A percentile compares a stretch with the other conserved stretches of the same genome.
Evolutionary conservation across 2,329 filamentous ascomycete species (phyloP).

Genomic region (Pseudopyricularia cyperi): DNA sequence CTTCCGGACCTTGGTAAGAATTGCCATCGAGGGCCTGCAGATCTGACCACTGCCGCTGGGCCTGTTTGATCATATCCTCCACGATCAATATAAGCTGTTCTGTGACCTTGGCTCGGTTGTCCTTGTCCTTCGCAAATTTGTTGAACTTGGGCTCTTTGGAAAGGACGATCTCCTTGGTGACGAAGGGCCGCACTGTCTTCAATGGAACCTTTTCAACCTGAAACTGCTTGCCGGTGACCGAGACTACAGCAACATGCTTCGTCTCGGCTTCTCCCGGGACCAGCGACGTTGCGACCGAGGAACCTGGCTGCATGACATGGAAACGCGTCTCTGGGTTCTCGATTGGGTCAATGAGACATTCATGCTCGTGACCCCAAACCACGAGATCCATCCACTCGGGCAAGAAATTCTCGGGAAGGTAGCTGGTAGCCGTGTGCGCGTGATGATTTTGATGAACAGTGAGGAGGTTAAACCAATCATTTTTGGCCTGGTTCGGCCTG

Average conservation of each 20-base stretch:
- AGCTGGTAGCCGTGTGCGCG: conserved; percentile 83
- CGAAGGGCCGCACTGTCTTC: conserved; percentile 81
- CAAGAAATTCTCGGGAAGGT: conserved; percentile 84
- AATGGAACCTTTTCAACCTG: conserved; percentile 67
- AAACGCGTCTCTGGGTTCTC: conserved; percentile 82
- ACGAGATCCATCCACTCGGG: conserved; percentile 86
- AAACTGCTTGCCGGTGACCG: conserved; percentile 71
- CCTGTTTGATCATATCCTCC: conserved; percentile 76
- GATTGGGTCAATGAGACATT: conserved; percentile 77
- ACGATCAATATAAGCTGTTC: conserved; percentile 64
- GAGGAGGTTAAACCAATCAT: conserved; percentile 93
- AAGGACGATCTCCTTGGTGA: conserved; percentile 71
- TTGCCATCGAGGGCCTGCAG: conserved; percentile 36
- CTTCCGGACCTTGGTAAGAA: conserved; percentile 40
- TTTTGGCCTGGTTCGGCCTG: conserved; percentile 62
- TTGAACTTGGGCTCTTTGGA: conserved; percentile 65
- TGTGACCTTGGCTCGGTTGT: conserved; percentile 73
- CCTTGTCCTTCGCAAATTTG: conserved; percentile 64
- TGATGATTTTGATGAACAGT: conserved; percentile 94
- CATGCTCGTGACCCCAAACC: conserved; percentile 96
- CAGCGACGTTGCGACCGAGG: conserved; percentile 87
- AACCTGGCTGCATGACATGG: conserved; percentile 93
- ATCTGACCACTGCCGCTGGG: conserved; percentile 66
- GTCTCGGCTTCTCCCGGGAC: conserved; percentile 79
- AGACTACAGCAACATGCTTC: conserved; percentile 83